Base-by-base conservation (phyloP, 2,329 filamentous ascomycete species). In the Colletotrichum eremochloae region DNA sequence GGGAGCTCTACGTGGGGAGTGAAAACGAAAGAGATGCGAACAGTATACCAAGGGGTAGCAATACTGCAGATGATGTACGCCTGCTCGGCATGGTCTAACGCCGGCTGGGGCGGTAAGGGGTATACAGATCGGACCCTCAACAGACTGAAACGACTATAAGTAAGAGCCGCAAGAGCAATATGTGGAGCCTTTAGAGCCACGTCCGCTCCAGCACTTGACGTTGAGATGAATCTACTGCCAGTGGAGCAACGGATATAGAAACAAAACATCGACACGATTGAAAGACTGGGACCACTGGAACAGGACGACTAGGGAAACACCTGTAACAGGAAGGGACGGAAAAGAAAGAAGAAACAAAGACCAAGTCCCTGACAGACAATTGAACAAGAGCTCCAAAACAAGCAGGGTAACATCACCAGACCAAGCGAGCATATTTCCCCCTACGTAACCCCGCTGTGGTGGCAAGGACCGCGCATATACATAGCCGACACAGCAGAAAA, bases 61-160 rank as follows among this genome's bases (percentile, higher is more conserved):
- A 53, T 78, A 50, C 72, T 70, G 7, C 46, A 78, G 40, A 78
- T 80, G 64, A 68, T 78, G 11, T 80, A 77, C 61, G 74, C 71
- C 1, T 79, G 74, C 63, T 80, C 76, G 42, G 72, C 75, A 3
- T 76, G 31, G 55, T 76, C n/a, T 33, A 71, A 67, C 68, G 77
- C 42, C 73, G 73, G 40, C 60, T 79, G 2, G 33, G 24, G 44
- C 5, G 11, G 15, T 5, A 57, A 40, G 40, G 53, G 31, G 4
- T 58, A 60, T 5, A 67, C 9, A 1, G 40, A 60, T 0, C 3
- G 1, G 9, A 52, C 15, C 11, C 33, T 66, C n/a, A 24, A 48
- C 29, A 66, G 52, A 38, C 2, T 66, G 3, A 1, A 31, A 24
- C 38, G 40, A 15, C 42, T 66, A 12, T 2, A 66, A 56, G 20